A percentile compares a stretch with the other conserved stretches of the same genome.
Conservation (phyloP, 73 alveolate genomes). For the Uronychia setigera region DNA sequence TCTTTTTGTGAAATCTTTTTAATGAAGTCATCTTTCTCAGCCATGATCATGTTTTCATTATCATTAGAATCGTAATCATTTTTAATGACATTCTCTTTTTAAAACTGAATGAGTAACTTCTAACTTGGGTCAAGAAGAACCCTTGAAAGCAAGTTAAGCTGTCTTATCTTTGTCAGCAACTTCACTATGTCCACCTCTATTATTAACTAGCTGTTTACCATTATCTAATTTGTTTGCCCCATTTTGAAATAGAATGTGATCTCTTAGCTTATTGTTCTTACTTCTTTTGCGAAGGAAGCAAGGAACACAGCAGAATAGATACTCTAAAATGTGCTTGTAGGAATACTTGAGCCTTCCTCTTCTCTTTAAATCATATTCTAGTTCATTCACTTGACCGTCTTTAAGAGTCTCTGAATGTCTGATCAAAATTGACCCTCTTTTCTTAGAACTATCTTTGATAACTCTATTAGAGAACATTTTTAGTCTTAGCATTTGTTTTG, state of each 20-base stretch:
- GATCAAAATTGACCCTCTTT: too few relatives aligned
- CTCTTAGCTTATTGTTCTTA: background rate
- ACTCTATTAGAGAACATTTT: background rate
- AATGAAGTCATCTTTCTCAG: background rate
- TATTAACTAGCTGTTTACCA: background rate
- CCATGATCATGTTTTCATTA: background rate
- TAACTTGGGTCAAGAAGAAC: background rate
- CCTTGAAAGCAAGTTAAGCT: background rate
- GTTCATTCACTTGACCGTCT: background rate
- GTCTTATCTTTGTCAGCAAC: background rate
- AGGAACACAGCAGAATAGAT: background rate
- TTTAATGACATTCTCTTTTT: background rate
- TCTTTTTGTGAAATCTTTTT: background rate
- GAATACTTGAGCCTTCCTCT: background rate
- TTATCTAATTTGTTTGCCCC: background rate
- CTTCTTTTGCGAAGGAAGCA: too few relatives aligned
- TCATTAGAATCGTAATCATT: background rate
- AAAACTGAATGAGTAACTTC: background rate
- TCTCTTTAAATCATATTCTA: background rate
- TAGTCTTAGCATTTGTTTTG: background rate
- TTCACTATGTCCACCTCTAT: background rate
- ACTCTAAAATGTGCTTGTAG: background rate
- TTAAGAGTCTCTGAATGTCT: too few relatives aligned
- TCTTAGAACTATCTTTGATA: too few relatives aligned
- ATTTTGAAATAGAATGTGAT: background rate